Percentiles rank a stretch among this genome's conserved stretches.
Conservation (phyloP, 306 rosid genomes). For the Acacia acuminata region DNA sequence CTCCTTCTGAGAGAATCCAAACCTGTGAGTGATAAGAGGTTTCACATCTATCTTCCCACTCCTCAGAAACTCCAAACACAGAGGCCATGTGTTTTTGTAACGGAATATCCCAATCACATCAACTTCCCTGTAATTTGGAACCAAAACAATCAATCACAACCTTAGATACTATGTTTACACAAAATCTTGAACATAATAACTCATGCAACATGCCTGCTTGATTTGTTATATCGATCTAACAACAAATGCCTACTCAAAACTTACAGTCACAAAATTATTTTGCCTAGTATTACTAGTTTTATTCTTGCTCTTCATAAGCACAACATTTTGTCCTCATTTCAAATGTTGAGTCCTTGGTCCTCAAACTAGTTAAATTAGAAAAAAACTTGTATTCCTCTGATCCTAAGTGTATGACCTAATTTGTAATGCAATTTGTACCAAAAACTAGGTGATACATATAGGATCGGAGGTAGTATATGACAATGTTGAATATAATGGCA, state of each 20-base stretch:
- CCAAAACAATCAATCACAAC: background rate
- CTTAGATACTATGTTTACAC: background rate
- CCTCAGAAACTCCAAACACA: slow-evolving; percentile 81
- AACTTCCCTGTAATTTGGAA: slow-evolving; percentile 63
- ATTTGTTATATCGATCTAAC: background rate
- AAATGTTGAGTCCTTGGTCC: background rate
- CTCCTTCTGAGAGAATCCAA: slow-evolving; percentile 81
- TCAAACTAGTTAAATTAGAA: background rate
- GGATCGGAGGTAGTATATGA: background rate
- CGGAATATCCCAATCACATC: slow-evolving; percentile 86
- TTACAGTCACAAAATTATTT: background rate
- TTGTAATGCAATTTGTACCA: too few relatives aligned
- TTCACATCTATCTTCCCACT: slow-evolving; percentile 88
- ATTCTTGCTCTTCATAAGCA: background rate
- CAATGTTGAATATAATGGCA: background rate
- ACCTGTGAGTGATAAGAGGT: slow-evolving; percentile 87
- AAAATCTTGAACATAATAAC: background rate
- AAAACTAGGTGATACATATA: too few relatives aligned
- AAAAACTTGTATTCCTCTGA: background rate
- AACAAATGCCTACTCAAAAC: background rate
- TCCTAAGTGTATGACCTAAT: too few relatives aligned
- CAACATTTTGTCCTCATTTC: background rate
- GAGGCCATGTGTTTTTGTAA: slow-evolving; percentile 95
- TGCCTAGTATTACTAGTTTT: background rate
- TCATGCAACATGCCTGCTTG: background rate